phyloP scores from a whole-genome alignment of 2,329 filamentous ascomycete genomes.

The Hypoxylon sp. region DNA sequence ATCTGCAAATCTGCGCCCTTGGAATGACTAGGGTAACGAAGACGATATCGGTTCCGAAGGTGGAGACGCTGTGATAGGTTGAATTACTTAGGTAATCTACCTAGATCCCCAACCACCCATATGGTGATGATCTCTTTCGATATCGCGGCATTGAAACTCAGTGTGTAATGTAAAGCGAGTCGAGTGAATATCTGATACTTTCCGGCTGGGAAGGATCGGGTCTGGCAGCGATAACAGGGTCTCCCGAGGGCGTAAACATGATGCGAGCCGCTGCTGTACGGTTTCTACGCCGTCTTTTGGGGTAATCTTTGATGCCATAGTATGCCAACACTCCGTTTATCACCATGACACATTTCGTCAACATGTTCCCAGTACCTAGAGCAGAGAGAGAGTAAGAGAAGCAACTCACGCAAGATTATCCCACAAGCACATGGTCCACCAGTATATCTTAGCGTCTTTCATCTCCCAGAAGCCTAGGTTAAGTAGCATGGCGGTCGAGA shows the following conservation, averaged over 20 bases:
- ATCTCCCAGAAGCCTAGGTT: not conserved
- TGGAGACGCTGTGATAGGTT: not conserved
- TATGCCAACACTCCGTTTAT: not conserved
- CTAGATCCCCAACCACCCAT: too few species aligned
- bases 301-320: not conserved
- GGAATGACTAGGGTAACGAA: constrained; percentile 3
- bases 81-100: not conserved
- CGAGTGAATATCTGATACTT: not conserved
- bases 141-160: too few species aligned
- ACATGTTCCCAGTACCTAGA: not conserved
- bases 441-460: not conserved
- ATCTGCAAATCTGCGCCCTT: constrained; percentile 14
- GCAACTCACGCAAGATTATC: not conserved
- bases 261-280: not conserved
- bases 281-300: not conserved
- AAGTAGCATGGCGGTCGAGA: not conserved
- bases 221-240: not conserved
- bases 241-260: constrained; percentile 10
- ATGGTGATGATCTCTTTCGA: not conserved
- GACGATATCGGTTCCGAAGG: constrained; percentile 25
- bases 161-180: not conserved
- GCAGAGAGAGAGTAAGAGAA: not conserved
- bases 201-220: not conserved
- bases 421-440: constrained; percentile 7
- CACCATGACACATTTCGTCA: not conserved